These are phyloP conservation scores for Calonectria naviculata DNA, from an alignment of 2,329 filamentous ascomycete species.

Conservation along the genomic window DNA sequence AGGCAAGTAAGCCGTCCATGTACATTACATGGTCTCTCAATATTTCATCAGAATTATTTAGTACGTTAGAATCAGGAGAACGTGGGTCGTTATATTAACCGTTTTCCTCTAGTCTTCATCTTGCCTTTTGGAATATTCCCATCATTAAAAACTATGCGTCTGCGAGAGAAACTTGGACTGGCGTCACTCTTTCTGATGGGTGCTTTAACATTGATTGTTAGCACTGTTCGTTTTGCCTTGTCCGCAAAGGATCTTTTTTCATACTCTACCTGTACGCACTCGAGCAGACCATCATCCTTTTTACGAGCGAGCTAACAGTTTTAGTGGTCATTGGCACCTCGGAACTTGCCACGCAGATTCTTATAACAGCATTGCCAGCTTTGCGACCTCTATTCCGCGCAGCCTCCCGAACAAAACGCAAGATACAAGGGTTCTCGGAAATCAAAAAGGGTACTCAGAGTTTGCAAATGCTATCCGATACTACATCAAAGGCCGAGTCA, in stretches of 20 bases:
- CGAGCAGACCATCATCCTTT: background rate
- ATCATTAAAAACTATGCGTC: background rate
- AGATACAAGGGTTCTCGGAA: background rate
- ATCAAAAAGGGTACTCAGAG: background rate
- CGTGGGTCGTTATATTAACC: too few relatives aligned
- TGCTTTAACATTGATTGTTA: background rate
- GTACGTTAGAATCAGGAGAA: background rate
- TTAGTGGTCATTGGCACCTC: background rate
- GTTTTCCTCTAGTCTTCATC: background rate
- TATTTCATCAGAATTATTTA: background rate
- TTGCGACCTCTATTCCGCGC: background rate
- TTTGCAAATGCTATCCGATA: background rate
- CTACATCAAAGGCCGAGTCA: too few relatives aligned
- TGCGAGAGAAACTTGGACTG: background rate
- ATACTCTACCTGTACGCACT: background rate
- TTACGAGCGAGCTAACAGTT: background rate
- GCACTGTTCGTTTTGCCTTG: background rate
- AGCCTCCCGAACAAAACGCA: background rate
- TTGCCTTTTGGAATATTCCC: background rate
- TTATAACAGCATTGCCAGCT: background rate
- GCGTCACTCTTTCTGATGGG: background rate
- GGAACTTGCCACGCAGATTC: background rate
- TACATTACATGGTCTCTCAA: background rate
- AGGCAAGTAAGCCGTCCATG: background rate
- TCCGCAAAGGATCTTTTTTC: background rate